Evolutionary conservation across 73 alveolate species (phyloP).

Genomic region (Paramecium pentaurelia): DNA sequence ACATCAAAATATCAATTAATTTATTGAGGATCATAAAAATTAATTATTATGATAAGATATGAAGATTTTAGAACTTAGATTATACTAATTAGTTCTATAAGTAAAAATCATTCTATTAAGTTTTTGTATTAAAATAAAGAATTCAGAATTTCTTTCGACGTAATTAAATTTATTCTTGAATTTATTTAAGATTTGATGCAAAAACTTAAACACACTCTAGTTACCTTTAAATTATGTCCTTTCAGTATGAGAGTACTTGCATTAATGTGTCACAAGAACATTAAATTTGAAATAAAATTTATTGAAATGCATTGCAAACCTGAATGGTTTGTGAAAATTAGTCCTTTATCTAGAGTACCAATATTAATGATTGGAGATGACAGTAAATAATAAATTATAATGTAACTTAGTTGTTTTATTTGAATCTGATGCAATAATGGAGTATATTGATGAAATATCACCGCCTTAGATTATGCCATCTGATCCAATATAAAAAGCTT

Average conservation of each 20-base stretch:
- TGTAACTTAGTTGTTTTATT: constrained; percentile 1
- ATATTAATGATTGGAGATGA: constrained; percentile 24
- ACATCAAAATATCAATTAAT: neutral
- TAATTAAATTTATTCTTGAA: neutral
- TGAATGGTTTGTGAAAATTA: constrained; percentile 3
- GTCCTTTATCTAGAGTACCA: constrained; percentile 39
- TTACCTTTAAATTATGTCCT: constrained; percentile 22
- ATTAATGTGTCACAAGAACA: neutral
- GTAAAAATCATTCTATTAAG: neutral
- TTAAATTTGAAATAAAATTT: neutral
- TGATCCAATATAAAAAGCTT: constrained; percentile 34
- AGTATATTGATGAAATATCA: constrained; percentile 1
- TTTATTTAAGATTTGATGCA: neutral
- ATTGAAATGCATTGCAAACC: neutral
- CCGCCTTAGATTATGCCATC: neutral
- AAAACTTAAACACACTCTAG: neutral
- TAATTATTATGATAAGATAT: neutral
- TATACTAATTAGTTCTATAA: neutral
- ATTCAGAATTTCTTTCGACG: neutral
- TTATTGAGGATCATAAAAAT: neutral
- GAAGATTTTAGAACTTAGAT: neutral
- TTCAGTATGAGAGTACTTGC: constrained; percentile 8
- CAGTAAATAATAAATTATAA: neutral
- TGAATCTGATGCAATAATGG: constrained; percentile 47
- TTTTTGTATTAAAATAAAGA: neutral